Conservation (phyloP, 768 basidiomycete genomes). For the Hericium alpestre region DNA sequence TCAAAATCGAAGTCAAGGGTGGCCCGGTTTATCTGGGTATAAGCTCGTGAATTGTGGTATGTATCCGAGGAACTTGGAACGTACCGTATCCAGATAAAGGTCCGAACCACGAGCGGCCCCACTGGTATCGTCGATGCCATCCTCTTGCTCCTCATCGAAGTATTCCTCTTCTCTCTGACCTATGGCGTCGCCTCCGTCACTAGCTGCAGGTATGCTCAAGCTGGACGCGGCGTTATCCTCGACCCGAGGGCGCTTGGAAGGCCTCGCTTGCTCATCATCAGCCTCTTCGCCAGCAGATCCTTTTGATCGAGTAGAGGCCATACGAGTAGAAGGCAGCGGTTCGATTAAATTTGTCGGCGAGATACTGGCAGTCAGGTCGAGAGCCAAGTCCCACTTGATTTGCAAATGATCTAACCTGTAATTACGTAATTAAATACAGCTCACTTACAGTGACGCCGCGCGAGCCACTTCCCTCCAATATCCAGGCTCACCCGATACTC, state of each 20-base stretch:
- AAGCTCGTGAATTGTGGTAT: slow-evolving; percentile 2
- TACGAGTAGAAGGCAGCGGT: neutral
- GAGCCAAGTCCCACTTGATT: no score
- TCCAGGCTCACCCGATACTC: no score
- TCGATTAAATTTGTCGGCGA: no score
- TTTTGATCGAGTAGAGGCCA: neutral
- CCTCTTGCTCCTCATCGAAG: slow-evolving; percentile 5
- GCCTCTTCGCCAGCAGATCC: neutral
- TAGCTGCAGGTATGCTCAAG: no score
- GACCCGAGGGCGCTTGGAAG: neutral
- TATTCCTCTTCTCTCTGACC: neutral
- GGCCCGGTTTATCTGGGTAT: slow-evolving; percentile 71
- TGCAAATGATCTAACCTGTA: no score
- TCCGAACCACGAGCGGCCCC: slow-evolving; percentile 50
- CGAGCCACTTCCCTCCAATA: no score
- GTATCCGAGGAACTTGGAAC: slow-evolving; percentile 20
- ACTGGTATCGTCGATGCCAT: slow-evolving; percentile 18
- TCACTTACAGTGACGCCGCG: no score
- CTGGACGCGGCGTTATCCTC: neutral
- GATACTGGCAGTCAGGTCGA: no score
- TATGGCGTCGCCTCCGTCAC: neutral
- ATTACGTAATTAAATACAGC: no score
- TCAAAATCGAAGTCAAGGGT: slow-evolving; percentile 98
- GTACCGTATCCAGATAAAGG: slow-evolving; percentile 88
- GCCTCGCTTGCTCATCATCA: neutral